Conservation (phyloP, 108 stramenopile species). For the Cyclotella baltica region DNA sequence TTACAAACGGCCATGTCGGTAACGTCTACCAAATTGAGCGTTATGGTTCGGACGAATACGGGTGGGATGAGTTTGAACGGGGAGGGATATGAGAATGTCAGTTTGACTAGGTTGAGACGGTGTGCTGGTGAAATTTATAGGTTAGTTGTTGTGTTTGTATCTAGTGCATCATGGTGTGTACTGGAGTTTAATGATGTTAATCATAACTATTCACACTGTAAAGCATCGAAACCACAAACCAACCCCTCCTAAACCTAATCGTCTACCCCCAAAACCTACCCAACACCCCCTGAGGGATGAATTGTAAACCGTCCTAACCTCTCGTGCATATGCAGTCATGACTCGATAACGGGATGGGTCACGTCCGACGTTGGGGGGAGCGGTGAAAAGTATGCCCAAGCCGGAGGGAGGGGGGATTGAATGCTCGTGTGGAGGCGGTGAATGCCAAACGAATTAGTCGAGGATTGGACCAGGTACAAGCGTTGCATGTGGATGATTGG, state of each 20-base stretch:
- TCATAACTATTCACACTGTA: not conserved
- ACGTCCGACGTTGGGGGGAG: conserved; percentile 64
- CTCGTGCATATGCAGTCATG: conserved; percentile 75
- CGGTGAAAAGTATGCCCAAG: conserved; percentile 51
- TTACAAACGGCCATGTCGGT: conserved; percentile 70
- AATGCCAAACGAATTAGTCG: conserved; percentile 72
- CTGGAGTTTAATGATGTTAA: not conserved
- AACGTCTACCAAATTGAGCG: conserved; percentile 66
- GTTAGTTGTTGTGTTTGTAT: not conserved
- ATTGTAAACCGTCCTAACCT: conserved; percentile 71
- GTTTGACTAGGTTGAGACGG: conserved; percentile 70
- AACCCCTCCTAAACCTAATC: conserved; percentile 72
- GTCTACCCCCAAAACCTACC: conserved; percentile 90
- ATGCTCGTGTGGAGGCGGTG: conserved; percentile 73
- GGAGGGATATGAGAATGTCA: conserved; percentile 44
- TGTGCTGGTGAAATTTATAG: conserved; percentile 90
- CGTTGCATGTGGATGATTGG: conserved; percentile 81
- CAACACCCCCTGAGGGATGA: conserved; percentile 87
- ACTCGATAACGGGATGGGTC: conserved; percentile 85
- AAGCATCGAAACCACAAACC: not conserved
- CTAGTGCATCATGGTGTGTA: too few relatives aligned
- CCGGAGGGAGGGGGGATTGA: conserved; percentile 71
- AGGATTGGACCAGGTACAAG: conserved; percentile 59
- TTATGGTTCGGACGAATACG: conserved; percentile 70
- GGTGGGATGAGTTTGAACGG: conserved; percentile 31